A percentile compares a stretch with the other conserved stretches of the same genome.
phyloP scores from a whole-genome alignment of 495 filamentous ascomycete species.

The Rusavskia elegans region DNA sequence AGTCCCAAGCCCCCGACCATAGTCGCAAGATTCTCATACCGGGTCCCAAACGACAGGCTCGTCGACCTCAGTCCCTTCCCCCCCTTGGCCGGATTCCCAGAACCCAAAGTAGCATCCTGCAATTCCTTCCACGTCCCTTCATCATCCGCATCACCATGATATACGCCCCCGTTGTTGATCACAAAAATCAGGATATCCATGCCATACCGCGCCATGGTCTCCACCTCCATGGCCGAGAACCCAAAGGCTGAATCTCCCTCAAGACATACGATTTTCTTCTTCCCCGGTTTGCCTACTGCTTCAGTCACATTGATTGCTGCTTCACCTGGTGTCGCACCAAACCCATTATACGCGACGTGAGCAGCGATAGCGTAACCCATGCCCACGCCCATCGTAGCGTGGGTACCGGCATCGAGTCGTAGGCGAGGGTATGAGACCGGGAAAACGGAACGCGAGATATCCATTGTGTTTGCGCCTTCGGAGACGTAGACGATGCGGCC shows the following conservation, averaged over 20 bases:
- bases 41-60: constrained; percentile 39
- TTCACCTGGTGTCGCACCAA: constrained; percentile 13
- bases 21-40: constrained; percentile 43
- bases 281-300: not conserved
- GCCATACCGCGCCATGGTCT: constrained; percentile 46
- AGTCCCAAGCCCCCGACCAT: constrained; percentile 40
- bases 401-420: constrained; percentile 46
- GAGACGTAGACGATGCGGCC: constrained; percentile 45
- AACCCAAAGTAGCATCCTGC: constrained; percentile 10
- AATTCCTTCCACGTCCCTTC: constrained; percentile 24
- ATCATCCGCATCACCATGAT: constrained; percentile 36
- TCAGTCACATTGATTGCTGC: not conserved
- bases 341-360: constrained; percentile 40
- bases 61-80: constrained; percentile 33
- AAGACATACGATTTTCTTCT: constrained; percentile 44
- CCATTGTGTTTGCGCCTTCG: constrained; percentile 55
- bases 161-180: constrained; percentile 50
- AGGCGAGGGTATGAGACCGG: constrained; percentile 40
- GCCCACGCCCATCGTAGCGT: constrained; percentile 56
- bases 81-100: constrained; percentile 16
- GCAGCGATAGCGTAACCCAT: constrained; percentile 50
- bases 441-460: constrained; percentile 47
- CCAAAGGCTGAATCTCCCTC: constrained; percentile 51
- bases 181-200: constrained; percentile 49
- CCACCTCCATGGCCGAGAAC: constrained; percentile 46